Percentiles rank a stretch among this genome's conserved stretches.
Evolutionary conservation across 1,284 basidiomycete genomes (phyloP).

Genomic region (Porodaedalea pini): DNA sequence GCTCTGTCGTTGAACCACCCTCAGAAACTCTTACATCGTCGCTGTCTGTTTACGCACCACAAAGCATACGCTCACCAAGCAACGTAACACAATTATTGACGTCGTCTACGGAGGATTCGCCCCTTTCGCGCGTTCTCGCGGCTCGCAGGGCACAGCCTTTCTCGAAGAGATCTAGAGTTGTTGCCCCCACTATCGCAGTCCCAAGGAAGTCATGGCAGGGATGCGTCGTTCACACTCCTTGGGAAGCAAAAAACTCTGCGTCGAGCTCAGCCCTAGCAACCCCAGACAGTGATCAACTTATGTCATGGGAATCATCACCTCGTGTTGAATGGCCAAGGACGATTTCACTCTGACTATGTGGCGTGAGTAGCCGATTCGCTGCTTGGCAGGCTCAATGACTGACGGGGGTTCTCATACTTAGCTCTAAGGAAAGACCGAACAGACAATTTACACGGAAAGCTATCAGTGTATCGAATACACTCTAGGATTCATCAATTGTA

Average conservation of each 20-base stretch:
- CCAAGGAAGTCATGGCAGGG: not conserved
- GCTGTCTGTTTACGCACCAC: not conserved
- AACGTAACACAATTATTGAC: not conserved
- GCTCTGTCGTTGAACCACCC: slow-evolving; percentile 15
- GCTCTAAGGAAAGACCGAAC: not conserved
- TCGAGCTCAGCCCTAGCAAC: not conserved
- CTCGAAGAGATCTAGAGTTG: not conserved
- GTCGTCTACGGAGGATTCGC: slow-evolving; percentile 2
- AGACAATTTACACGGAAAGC: slow-evolving; percentile 3
- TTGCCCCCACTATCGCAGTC: not conserved
- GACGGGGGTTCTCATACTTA: not conserved
- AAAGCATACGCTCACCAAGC: not conserved
- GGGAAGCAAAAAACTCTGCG: not conserved
- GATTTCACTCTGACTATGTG: slow-evolving; percentile 2
- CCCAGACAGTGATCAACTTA: slow-evolving; percentile 8
- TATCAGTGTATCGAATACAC: not conserved
- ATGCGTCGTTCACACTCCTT: not conserved
- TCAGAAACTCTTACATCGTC: slow-evolving; percentile 9
- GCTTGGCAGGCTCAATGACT: not conserved
- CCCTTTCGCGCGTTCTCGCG: slow-evolving; percentile 10
- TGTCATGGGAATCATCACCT: slow-evolving; percentile 16
- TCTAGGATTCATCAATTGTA: too few relatives aligned
- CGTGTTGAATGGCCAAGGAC: slow-evolving; percentile 10
- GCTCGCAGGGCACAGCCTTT: slow-evolving; percentile 4
- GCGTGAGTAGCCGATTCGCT: not conserved